A percentile compares a stretch with the other conserved stretches of the same genome.
phyloP scores from a whole-genome alignment of 192 early-diverging fungal genomes.

The Coemansia sp. region DNA sequence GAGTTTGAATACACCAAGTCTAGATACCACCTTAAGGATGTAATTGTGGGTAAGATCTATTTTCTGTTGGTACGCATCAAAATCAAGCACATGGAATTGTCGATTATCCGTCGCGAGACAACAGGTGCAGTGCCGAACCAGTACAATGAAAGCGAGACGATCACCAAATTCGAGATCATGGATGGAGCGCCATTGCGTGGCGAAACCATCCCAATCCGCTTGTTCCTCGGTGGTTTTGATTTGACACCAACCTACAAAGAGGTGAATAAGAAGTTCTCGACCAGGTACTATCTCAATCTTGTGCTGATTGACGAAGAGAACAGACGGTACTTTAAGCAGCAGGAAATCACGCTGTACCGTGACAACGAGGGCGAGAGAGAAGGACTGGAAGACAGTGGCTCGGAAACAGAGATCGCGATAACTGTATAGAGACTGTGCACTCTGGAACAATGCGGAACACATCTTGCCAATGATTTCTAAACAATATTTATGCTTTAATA shows the following conservation, averaged over 20 bases:
- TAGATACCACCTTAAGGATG: conserved; percentile 97
- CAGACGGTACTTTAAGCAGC: conserved; percentile 98
- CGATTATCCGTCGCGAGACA: conserved; percentile 96
- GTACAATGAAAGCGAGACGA: conserved; percentile 98
- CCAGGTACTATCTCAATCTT: conserved; percentile 97
- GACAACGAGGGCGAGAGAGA: conserved; percentile 47
- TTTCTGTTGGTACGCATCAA: conserved; percentile 99
- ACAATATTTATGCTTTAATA: neutral
- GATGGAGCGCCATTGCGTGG: conserved; percentile 95
- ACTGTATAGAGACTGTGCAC: neutral
- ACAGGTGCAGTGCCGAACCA: conserved; percentile 96
- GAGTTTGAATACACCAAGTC: conserved; percentile 99
- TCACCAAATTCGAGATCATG: conserved; percentile 99
- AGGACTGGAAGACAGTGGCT: neutral
- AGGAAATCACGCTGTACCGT: conserved; percentile 89
- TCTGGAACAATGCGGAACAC: neutral
- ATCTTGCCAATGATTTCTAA: neutral
- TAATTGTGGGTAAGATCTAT: conserved; percentile 99
- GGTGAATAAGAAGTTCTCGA: conserved; percentile 99
- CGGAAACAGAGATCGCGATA: neutral
- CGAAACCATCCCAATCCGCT: conserved; percentile 97
- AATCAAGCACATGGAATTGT: conserved; percentile 99
- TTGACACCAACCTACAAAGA: conserved; percentile 98
- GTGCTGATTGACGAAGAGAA: conserved; percentile 99
- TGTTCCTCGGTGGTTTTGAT: conserved; percentile 96